These are phyloP conservation scores for Cladophialophora bantiana DNA, from an alignment of 2,329 filamentous ascomycete genomes.

Conservation along the genomic window DNA sequence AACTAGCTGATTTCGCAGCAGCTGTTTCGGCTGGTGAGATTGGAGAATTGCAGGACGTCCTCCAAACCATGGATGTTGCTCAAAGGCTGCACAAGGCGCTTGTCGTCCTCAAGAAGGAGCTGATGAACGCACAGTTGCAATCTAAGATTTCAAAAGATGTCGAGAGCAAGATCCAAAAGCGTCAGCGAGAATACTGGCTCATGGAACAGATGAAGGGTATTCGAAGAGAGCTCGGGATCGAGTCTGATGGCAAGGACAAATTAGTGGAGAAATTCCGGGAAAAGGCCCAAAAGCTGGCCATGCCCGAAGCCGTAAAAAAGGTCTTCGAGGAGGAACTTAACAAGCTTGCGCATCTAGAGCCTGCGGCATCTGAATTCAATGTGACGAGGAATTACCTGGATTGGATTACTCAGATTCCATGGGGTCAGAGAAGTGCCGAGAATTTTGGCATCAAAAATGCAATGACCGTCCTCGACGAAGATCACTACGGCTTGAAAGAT, in stretches of 20 bases:
- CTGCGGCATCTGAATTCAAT: constrained; percentile 96
- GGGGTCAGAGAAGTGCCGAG: constrained; percentile 93
- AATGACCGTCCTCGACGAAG: constrained; percentile 88
- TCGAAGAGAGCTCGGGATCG: constrained; percentile 89
- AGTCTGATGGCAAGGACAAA: constrained; percentile 98
- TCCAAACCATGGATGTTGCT: constrained; percentile 88
- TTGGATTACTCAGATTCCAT: constrained; percentile 97
- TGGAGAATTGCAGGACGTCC: constrained; percentile 87
- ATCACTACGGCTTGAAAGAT: constrained; percentile 95
- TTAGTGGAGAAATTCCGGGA: constrained; percentile 97
- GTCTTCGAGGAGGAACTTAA: constrained; percentile 98
- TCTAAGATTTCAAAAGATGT: constrained; percentile 98
- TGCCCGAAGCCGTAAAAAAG: constrained; percentile 96
- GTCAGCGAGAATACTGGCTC: constrained; percentile 96
- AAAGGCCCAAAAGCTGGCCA: constrained; percentile 89
- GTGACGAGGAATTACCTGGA: constrained; percentile 98
- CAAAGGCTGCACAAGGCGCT: constrained; percentile 90
- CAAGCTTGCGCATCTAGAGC: constrained; percentile 93
- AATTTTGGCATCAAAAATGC: constrained; percentile 96
- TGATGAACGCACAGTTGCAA: constrained; percentile 96
- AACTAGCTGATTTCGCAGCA: constrained; percentile 94
- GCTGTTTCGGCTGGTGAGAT: constrained; percentile 95
- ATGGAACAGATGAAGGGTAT: constrained; percentile 99
- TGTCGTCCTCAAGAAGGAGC: constrained; percentile 92
- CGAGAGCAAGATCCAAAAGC: constrained; percentile 95